Base-by-base conservation (phyloP, 1,284 basidiomycete genomes). In the Irpex rosettiformis region DNA sequence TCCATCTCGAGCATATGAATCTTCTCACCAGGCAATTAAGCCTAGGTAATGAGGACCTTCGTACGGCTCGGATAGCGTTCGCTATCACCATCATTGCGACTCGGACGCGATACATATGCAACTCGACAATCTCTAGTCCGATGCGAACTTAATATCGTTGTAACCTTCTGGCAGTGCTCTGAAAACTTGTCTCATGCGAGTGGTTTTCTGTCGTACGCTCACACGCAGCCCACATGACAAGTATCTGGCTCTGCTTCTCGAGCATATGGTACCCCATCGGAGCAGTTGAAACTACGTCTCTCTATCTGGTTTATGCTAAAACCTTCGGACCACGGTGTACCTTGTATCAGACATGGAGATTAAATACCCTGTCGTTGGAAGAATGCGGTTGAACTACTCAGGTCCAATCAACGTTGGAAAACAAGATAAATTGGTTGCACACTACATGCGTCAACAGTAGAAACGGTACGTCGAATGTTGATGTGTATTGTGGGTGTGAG, bases 211-310 rank as follows among this genome's bases (percentile, higher is more conserved):
- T 47, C 48, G 30, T 22, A 27, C 37, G 42, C 52, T 55, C 52
- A 54, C 57, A 51, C 57, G 57, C 5, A 33, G 18, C 29, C 57
- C 57, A 58, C 53, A 55, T 58, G 57, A 58, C 54, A 51, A 43
- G 47, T 30, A 57, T 22, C 47, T 22, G 49, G 11, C 7, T 43
- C 52, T 37, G 52, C 59, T 62, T 62, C 61, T 52, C 40, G 25
- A 60, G 61, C 61, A 62, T 62, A 58, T 62, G 61, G 53, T 58
- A 3, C 52, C n/a, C 18, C 53, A 27, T 47, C 57, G 57, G 57
- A 48, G 57, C 53, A 28, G n/a, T n/a, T n/a, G n/a, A 28, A 27
- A 28, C 48, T 27, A 28, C 27, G 48, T 51, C 33, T 45, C 16
- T 47, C 24, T 28, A 51, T 51, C 48, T 25, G 48, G 22, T 28